phyloP scores from a whole-genome alignment of 371 early-diverging fungal species.

The Thermomucor indicae-seudaticae region DNA sequence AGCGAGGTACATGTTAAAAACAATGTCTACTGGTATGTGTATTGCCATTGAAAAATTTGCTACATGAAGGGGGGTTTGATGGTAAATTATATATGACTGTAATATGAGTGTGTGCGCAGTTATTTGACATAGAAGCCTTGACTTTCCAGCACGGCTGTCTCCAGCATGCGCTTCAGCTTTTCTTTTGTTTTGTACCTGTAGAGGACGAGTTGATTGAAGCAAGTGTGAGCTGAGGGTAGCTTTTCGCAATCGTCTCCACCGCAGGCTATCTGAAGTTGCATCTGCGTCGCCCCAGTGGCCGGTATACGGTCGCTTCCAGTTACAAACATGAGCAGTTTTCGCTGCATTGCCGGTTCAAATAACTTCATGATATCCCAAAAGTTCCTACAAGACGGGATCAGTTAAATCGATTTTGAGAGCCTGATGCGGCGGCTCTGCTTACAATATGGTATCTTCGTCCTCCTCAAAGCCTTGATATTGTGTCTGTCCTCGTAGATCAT shows the following conservation, averaged over 20 bases:
- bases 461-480: constrained; percentile 75
- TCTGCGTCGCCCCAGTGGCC: constrained; percentile 77
- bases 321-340: constrained; percentile 87
- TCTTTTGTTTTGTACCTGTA: constrained; percentile 75
- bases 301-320: constrained; percentile 98
- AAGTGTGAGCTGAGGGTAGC: constrained; percentile 94
- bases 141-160: constrained; percentile 81
- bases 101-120: no score
- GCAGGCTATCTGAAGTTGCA: constrained; percentile 76
- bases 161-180: constrained; percentile 77
- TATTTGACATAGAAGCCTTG: constrained; percentile 88
- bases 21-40: no score
- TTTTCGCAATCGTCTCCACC: constrained; percentile 70
- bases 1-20: no score
- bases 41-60: no score
- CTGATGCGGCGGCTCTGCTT: constrained; percentile 2
- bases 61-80: no score
- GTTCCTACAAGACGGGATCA: constrained; percentile 24
- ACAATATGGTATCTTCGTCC: constrained; percentile 55
- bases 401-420: not conserved
- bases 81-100: no score
- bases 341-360: constrained; percentile 68
- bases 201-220: constrained; percentile 93
- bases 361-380: constrained; percentile 90
- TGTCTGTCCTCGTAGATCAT: constrained; percentile 73